These are phyloP conservation scores for Penicillium steckii DNA, from an alignment of 495 filamentous ascomycete genomes.

Conservation along the genomic window DNA sequence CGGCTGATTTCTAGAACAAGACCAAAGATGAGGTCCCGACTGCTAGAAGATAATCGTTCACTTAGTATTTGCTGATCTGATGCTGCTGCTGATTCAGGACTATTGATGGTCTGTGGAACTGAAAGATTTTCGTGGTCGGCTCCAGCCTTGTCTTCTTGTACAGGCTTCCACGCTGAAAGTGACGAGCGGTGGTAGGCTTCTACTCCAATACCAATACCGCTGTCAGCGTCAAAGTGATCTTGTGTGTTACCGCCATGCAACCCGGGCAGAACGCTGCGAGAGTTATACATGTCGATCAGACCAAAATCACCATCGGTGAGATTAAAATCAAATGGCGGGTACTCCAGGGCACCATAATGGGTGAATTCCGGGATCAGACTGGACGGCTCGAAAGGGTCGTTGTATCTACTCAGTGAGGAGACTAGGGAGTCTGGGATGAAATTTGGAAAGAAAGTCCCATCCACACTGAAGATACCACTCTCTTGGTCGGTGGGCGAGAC, in stretches of 20 bases:
- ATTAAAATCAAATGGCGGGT: slow-evolving; percentile 54
- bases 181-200: slow-evolving; percentile 45
- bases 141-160: slow-evolving; percentile 47
- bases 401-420: slow-evolving; percentile 27
- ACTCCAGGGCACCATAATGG: slow-evolving; percentile 29
- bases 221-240: slow-evolving; percentile 18
- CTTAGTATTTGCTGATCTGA: slow-evolving; percentile 24
- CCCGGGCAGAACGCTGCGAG: slow-evolving; percentile 32
- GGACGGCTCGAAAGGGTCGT: slow-evolving; percentile 25
- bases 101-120: slow-evolving; percentile 39
- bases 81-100: slow-evolving; percentile 17
- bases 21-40: slow-evolving; percentile 56
- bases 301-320: slow-evolving; percentile 61
- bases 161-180: slow-evolving; percentile 55
- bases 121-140: slow-evolving; percentile 55
- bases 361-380: slow-evolving; percentile 26
- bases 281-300: slow-evolving; percentile 57
- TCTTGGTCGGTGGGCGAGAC: slow-evolving; percentile 33
- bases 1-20: slow-evolving; percentile 55
- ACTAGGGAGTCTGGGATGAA: slow-evolving; percentile 36
- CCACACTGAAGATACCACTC: slow-evolving; percentile 34
- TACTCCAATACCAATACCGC: slow-evolving; percentile 30
- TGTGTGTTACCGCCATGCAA: slow-evolving; percentile 10
- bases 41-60: slow-evolving; percentile 42
- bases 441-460: slow-evolving; percentile 35